Evolutionary conservation across 2,329 filamentous ascomycete genomes (phyloP).

Genomic region (Fusarium pseudoanthophilum): DNA sequence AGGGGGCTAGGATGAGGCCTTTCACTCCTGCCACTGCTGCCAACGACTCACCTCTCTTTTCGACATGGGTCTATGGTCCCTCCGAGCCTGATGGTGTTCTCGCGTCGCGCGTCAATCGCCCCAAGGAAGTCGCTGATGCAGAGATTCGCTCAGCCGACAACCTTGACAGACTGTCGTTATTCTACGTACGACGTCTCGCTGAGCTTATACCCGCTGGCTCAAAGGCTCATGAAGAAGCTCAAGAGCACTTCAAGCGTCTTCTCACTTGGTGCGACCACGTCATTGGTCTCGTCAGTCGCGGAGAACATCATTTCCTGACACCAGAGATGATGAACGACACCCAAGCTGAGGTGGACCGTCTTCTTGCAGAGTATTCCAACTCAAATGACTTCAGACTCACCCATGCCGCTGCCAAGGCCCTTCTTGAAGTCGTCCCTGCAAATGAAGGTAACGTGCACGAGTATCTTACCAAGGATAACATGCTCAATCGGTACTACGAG

Average conservation of each 20-base stretch:
- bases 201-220: background rate
- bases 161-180: background rate
- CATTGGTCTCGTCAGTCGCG: background rate
- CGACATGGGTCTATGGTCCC: background rate
- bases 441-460: constrained; percentile 4
- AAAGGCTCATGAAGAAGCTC: background rate
- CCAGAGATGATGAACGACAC: constrained; percentile 6
- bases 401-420: background rate
- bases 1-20: background rate
- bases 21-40: background rate
- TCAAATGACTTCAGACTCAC: constrained; percentile 8
- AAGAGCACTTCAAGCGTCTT: constrained; percentile 5
- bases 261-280: constrained; percentile 6
- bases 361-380: background rate
- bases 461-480: constrained; percentile 26
- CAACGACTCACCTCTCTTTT: background rate
- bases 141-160: constrained; percentile 12
- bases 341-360: background rate
- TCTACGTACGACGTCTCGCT: background rate
- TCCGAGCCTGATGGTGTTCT: constrained; percentile 2
- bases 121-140: background rate
- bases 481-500: constrained; percentile 50
- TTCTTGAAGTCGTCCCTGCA: background rate
- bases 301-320: constrained; percentile 1
- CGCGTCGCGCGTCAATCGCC: background rate